Base-by-base conservation (phyloP, 805 yeast genomes). In the Candida caryicola region DNA sequence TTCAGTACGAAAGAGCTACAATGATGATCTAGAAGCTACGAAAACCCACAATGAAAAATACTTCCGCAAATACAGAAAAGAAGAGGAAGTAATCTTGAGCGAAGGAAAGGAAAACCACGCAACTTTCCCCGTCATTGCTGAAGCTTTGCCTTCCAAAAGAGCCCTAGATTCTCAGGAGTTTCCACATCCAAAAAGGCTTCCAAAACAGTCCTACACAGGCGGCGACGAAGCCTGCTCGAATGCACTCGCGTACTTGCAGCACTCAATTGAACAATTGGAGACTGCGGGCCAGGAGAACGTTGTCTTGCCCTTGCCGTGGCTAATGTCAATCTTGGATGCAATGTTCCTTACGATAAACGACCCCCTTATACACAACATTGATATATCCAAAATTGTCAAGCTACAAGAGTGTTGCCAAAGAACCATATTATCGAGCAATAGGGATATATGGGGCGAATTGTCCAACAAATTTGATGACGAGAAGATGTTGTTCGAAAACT, bases 341-440 rank as follows among this genome's bases (percentile, higher is more conserved):
- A 44, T 71, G 18, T 46, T 54, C 1, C 47, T 71, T 30, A 49
- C 71, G 5, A 53, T 37, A 1, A 36, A 37, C 15, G 38, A 41
- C 8, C 47, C 44, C 2, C 36, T 44, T 7, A 36, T 51, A 2
- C 44, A 46, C 9, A 29, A 46, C 8, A 16, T 58, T 1, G 46
- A 50, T 13, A 23, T 50, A 5, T 52, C 44, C 17, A 32, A 38
- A 6, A 36, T 60, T 8, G 16, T 45, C 23, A 37, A 34, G 33
- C 29, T 57, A 12, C 62, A 71, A 39, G 50, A 45, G 3, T 39
- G 69, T 9, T 52, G 68, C 34, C 39, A 49, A 29, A 51, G 46
- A 16, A 49, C 66, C 0, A 36, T 73, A 10, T 48, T 36, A 13
- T 32, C 42, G 16, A 56, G 55, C 5, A 38, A 33, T 12, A 54